These are phyloP conservation scores for Suhomyces pyralidae DNA, from an alignment of 805 yeast species.

Conservation along the genomic window DNA sequence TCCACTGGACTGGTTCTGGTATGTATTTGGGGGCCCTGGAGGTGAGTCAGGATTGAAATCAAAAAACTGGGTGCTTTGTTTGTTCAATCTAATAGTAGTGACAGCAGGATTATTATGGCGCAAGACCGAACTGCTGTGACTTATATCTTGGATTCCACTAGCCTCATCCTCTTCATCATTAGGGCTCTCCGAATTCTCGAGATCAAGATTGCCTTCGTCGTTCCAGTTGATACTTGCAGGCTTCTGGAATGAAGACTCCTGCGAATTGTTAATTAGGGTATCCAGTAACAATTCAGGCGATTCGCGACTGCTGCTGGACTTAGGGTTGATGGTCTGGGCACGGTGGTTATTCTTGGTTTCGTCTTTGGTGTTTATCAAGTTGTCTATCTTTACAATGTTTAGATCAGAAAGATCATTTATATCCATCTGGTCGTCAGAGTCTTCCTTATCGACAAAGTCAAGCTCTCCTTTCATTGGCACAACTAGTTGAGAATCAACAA, in stretches of 20 bases:
- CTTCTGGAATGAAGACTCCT: conserved; percentile 32
- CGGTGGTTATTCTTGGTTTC: conserved; percentile 5
- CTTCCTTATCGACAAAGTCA: conserved; percentile 10
- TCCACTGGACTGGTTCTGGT: conserved; percentile 7
- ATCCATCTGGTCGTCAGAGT: conserved; percentile 21
- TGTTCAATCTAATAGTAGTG: conserved; percentile 4
- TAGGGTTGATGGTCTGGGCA: not conserved
- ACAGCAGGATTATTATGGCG: not conserved
- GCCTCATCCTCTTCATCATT: not conserved
- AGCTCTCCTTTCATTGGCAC: conserved; percentile 5
- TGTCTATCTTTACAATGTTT: conserved; percentile 37
- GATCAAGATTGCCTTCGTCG: conserved; percentile 29
- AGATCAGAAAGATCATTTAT: conserved; percentile 39
- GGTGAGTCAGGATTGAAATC: conserved; percentile 18
- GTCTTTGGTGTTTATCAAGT: conserved; percentile 29
- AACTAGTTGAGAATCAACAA: not conserved
- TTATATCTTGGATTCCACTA: not conserved
- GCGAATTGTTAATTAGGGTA: conserved; percentile 11
- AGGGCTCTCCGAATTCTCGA: conserved; percentile 23
- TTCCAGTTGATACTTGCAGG: conserved; percentile 44
- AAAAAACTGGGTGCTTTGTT: conserved; percentile 19
- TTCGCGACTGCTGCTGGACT: not conserved
- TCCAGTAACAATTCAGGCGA: not conserved
- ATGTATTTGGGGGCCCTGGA: not conserved
- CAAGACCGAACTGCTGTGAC: not conserved